These are phyloP conservation scores for Penicillium sp. DNA, from an alignment of 2,329 filamentous ascomycete species.

Conservation along the genomic window DNA sequence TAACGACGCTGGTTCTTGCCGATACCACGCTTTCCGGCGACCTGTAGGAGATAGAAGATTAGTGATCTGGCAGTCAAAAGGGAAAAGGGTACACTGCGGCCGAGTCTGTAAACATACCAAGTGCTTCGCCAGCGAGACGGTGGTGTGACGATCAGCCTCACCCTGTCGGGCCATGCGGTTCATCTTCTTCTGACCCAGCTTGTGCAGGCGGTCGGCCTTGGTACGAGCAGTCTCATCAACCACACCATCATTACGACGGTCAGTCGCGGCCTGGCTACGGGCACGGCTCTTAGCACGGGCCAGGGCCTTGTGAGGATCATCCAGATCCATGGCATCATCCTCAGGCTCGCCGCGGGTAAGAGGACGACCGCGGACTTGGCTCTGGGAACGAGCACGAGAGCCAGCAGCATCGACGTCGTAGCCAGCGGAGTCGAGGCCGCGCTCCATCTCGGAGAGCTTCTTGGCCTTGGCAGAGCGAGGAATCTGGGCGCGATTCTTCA, in stretches of 20 bases:
- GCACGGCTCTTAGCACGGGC: constrained; percentile 68
- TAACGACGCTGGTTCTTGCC: constrained; percentile 64
- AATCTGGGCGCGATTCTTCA: constrained; percentile 95
- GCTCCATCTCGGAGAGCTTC: constrained; percentile 79
- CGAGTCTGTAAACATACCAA: constrained; percentile 57
- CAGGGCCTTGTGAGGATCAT: constrained; percentile 44
- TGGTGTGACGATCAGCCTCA: constrained; percentile 88
- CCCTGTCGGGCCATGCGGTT: constrained; percentile 96
- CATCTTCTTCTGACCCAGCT: constrained; percentile 95
- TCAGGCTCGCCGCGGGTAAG: constrained; percentile 59
- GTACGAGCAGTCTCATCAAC: constrained; percentile 58
- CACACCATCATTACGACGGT: constrained; percentile 50
- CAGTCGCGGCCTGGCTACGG: constrained; percentile 47
- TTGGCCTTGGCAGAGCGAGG: constrained; percentile 76
- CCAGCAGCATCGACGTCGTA: constrained; percentile 73
- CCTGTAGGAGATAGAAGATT: constrained; percentile 42
- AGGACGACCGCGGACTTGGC: constrained; percentile 61
- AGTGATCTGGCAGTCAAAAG: constrained; percentile 4
- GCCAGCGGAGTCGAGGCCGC: constrained; percentile 75
- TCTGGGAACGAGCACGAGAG: constrained; percentile 62
- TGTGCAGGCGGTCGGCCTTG: constrained; percentile 80
- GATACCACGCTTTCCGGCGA: constrained; percentile 85
- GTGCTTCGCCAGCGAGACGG: constrained; percentile 78
- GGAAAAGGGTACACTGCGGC: constrained; percentile 22
- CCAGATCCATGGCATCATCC: constrained; percentile 61